Base-by-base conservation (phyloP, 352 stramenopile genomes). In the Phytophthora cajani region DNA sequence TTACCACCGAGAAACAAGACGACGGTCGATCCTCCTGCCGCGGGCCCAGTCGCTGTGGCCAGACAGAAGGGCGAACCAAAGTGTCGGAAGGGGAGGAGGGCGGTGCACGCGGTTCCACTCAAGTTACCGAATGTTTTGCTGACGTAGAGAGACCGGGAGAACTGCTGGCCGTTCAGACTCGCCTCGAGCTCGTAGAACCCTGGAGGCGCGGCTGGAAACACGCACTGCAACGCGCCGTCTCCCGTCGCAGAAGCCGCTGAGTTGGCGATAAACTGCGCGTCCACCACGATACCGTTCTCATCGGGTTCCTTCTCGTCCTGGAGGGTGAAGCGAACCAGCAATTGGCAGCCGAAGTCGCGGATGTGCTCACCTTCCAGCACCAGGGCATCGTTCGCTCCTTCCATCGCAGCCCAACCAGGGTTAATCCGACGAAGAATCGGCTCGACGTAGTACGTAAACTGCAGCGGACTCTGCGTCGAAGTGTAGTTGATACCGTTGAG, bases 401-500 rank as follows among this genome's bases (percentile, higher is more conserved):
- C 84, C 3, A 77, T 64, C 0, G 84, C 55, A 10, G 75, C 78
- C 83, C 83, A 93, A 0, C 72, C 63, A 9, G 84, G 85, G 1
- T 68, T 75, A 17, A 93, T 78, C 4, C 78, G 83, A 5, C 69
- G 80, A 57, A 93, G 77, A 23, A 84, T 64, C 9, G 84, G 82
- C 7, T 84, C 74, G 3, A 79, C 44, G 32, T 90, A 93, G 55
- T 91, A 93, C 33, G 69, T 82, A 60, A 78, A 93, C 8, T 77
- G 75, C 9, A 93, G 78, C 3, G 69, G 77, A 3, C 44, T 70
- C 30, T 85, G 84, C 1, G 75, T 58, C 0, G 72, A 87, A 7
- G 82, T 93, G 64, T 91, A 92, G 67, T 91, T 87, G 47, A 93
- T 93, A 0, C 84, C 85, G n/a, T 93, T 90, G 38, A 93, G 66